Percentiles rank a stretch among this genome's conserved stretches.
phyloP scores from a whole-genome alignment of 73 alveolate genomes.

The Blepharisma japonicum region DNA sequence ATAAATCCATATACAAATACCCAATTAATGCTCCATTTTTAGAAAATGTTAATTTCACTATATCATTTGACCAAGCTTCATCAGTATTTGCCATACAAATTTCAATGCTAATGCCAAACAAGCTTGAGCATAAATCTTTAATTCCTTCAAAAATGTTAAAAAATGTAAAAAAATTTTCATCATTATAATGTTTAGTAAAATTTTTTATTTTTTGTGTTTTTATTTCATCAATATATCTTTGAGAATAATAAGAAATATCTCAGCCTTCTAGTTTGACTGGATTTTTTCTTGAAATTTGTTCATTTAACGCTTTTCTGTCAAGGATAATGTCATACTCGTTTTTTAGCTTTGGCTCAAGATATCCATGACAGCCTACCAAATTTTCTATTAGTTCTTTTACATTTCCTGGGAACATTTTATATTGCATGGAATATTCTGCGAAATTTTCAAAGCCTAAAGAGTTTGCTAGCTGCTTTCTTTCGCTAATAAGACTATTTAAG shows the following conservation, averaged over 20 bases:
- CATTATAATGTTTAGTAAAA: constrained; percentile 18
- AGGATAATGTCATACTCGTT: constrained; percentile 9
- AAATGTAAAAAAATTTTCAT: constrained; percentile 39
- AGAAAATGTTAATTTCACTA: not conserved
- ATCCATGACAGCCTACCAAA: not conserved
- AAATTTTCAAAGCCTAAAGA: constrained; percentile 26
- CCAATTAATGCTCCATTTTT: constrained; percentile 32
- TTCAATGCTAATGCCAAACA: not conserved
- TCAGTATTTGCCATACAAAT: constrained; percentile 7
- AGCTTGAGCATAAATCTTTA: not conserved
- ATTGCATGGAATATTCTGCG: not conserved
- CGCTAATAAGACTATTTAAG: not conserved
- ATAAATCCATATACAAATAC: constrained; percentile 34
- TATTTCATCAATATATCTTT: not conserved
- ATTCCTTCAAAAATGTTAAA: constrained; percentile 40
- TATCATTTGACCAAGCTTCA: constrained; percentile 28
- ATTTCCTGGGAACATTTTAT: constrained; percentile 11
- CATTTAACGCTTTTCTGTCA: constrained; percentile 16
- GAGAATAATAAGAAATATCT: constrained; percentile 18
- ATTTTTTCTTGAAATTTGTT: not conserved
- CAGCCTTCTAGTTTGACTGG: constrained; percentile 23
- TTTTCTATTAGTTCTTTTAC: not conserved
- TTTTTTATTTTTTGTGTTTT: not conserved
- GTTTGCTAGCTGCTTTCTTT: not conserved
- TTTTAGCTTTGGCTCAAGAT: not conserved